phyloP scores from a whole-genome alignment of 805 yeast genomes.

The Kregervanrija fluxuum region DNA sequence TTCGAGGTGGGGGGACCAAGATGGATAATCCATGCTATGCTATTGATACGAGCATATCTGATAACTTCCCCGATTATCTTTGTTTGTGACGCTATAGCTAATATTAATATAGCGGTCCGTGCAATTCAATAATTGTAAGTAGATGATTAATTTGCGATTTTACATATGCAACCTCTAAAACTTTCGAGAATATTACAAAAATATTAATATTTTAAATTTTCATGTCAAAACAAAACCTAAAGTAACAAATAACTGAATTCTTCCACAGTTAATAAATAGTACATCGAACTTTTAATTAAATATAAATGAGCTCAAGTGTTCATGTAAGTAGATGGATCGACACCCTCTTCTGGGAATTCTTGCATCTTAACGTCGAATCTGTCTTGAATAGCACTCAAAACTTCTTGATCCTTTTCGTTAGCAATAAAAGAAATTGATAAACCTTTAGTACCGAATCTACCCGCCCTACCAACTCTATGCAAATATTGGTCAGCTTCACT shows the following conservation, averaged over 20 bases:
- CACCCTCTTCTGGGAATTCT: constrained; percentile 96
- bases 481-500: constrained; percentile 95
- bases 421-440: constrained; percentile 88
- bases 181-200: too few relatives aligned
- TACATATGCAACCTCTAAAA: too few relatives aligned
- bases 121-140: too few relatives aligned
- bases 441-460: constrained; percentile 99
- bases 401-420: constrained; percentile 80
- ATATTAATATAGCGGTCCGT: too few relatives aligned
- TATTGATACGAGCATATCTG: too few relatives aligned
- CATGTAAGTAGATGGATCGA: constrained; percentile 96
- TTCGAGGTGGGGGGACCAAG: too few relatives aligned
- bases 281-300: background rate
- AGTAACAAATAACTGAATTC: background rate
- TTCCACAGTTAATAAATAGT: background rate
- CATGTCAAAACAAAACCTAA: background rate
- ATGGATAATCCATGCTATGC: too few relatives aligned
- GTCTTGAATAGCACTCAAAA: constrained; percentile 87
- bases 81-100: too few relatives aligned
- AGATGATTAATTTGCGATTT: too few relatives aligned
- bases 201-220: background rate
- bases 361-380: constrained; percentile 94
- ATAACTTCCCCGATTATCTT: too few relatives aligned
- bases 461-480: constrained; percentile 99
- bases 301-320: constrained; percentile 47